These are phyloP conservation scores for Dictyostelium intermedium DNA, from an alignment of 78 protist genomes.

Conservation along the genomic window DNA sequence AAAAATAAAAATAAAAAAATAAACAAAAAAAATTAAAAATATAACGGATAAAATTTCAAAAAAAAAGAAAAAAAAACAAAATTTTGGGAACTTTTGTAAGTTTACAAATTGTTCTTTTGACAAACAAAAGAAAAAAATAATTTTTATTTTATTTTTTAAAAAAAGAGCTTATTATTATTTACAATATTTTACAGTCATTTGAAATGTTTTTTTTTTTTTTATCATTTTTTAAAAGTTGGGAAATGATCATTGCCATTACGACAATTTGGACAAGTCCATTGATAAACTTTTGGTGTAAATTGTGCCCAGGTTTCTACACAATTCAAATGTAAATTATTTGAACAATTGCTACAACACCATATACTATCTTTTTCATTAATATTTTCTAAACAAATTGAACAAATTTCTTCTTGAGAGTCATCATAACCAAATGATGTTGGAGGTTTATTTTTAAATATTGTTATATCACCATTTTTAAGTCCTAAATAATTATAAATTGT, in stretches of 20 bases:
- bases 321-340: neutral
- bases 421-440: neutral
- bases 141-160: too few relatives aligned
- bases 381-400: neutral
- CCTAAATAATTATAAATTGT: neutral
- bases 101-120: too few relatives aligned
- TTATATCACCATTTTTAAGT: neutral
- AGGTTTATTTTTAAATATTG: neutral
- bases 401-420: neutral
- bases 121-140: too few relatives aligned
- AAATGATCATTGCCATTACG: neutral
- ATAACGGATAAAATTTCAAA: neutral
- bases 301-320: neutral
- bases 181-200: too few relatives aligned
- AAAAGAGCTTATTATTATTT: too few relatives aligned
- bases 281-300: neutral
- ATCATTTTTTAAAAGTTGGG: neutral
- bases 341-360: neutral
- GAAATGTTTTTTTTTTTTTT: neutral
- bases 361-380: neutral
- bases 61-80: neutral
- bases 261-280: neutral
- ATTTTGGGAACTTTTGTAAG: too few relatives aligned
- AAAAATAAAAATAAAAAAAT: neutral
- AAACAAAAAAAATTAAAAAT: neutral